Evolutionary conservation across 805 yeast genomes (phyloP), one percentile per base, ranked within the genome.

Genomic region (Limtongia smithiae): DNA sequence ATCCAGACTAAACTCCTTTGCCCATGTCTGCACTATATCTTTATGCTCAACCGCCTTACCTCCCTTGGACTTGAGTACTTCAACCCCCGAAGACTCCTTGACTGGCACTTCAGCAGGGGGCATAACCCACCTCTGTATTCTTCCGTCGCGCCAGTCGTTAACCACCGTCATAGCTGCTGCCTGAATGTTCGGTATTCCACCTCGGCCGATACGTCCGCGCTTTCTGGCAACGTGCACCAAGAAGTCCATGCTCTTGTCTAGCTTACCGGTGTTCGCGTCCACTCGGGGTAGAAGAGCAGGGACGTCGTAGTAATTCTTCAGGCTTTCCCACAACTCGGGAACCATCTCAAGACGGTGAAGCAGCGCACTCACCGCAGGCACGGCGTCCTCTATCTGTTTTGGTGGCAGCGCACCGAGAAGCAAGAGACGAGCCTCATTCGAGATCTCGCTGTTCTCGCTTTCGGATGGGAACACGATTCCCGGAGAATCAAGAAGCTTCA

Each of bases 71-170:
- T 57, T 74, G 64, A 64, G 70, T 62, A 55, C 74, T 61, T 46
- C 65, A 68, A 62, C 70, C 52, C 69, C 69, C 38, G 71, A 83
- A 43, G 50, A 40, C 22, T 46, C 55, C 18, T 44, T 39, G 24
- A 48, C 44, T 15, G 49, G 48, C 28, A 59, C 58, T 21, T 58
- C 63, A 18, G 62, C 48, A 18, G 61, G 54, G 4, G 64, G 95
- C 60, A 82, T 70, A 2, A 86, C 80, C 96, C 96, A 93, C 41
- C 97, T 95, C 47, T 83, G 69, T 61, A 93, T 81, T 65, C 93
- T 80, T 51, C 98, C 98, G 68, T 90, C 97, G 70, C 96, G 81
- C 97, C 97, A 93, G 70, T 93, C 98, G 62, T 79, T 87, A 64
- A 93, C 74, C 11, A 93, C 83, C 32, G 85, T 75, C 61, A 78